These are phyloP conservation scores for Aspergillus haitiensis DNA, from an alignment of 495 filamentous ascomycete species.

Conservation along the genomic window DNA sequence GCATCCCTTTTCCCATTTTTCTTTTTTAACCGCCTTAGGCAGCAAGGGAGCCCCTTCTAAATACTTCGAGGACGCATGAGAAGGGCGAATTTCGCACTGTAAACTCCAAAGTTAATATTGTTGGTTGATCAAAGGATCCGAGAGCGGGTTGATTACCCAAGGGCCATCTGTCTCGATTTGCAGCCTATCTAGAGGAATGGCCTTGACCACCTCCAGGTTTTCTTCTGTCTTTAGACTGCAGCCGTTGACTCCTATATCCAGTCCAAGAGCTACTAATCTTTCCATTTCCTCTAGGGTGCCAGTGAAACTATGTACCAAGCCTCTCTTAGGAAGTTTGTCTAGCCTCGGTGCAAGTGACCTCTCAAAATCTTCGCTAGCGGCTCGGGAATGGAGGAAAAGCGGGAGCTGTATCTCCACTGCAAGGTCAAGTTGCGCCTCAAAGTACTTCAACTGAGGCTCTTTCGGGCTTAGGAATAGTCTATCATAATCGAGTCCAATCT, in stretches of 20 bases:
- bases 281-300: constrained; percentile 81
- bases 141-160: constrained; percentile 55
- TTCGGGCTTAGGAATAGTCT: constrained; percentile 74
- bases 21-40: constrained; percentile 79
- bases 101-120: neutral
- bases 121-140: neutral
- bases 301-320: constrained; percentile 89
- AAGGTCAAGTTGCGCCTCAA: constrained; percentile 74
- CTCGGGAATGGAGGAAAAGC: constrained; percentile 86
- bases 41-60: constrained; percentile 45
- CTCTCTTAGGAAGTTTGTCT: constrained; percentile 61
- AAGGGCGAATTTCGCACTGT: constrained; percentile 57
- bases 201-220: constrained; percentile 76
- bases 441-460: constrained; percentile 80
- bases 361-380: constrained; percentile 81
- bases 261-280: constrained; percentile 68
- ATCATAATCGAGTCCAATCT: constrained; percentile 96
- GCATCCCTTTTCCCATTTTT: constrained; percentile 78
- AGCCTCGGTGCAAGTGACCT: constrained; percentile 55
- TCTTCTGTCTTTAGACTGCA: constrained; percentile 91
- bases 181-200: constrained; percentile 68
- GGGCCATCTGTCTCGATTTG: constrained; percentile 95
- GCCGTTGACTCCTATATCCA: constrained; percentile 87
- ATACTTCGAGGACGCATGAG: constrained; percentile 53
- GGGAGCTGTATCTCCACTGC: constrained; percentile 78